phyloP scores from a whole-genome alignment of 2,329 filamentous ascomycete genomes.

The Didymella exigua region DNA sequence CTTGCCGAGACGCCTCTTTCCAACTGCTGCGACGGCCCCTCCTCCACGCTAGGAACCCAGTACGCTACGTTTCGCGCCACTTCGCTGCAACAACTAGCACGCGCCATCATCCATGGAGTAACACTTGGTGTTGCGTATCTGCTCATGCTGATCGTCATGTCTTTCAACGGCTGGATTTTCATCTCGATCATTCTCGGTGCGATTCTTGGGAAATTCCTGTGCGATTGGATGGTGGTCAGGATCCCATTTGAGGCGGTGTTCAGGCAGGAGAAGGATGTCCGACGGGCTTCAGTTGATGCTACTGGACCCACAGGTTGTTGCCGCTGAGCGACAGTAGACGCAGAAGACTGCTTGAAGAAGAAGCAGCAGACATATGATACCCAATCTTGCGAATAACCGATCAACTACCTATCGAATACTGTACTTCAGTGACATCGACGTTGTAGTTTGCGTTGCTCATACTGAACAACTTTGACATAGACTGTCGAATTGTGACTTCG shows the following conservation, averaged over 20 bases:
- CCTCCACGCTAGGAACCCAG: constrained; percentile 27
- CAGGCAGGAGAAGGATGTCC: constrained; percentile 33
- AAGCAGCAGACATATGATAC: constrained; percentile 5
- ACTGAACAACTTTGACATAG: neutral
- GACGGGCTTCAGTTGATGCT: constrained; percentile 27
- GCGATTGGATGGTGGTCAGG: constrained; percentile 63
- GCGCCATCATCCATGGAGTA: constrained; percentile 70
- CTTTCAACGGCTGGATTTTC: constrained; percentile 74
- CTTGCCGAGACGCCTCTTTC: constrained; percentile 24
- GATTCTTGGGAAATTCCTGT: constrained; percentile 73
- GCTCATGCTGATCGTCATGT: constrained; percentile 74
- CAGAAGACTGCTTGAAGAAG: neutral
- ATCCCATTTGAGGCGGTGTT: constrained; percentile 29
- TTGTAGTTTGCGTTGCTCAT: neutral
- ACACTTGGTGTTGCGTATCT: constrained; percentile 80
- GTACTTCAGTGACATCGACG: neutral
- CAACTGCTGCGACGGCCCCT: constrained; percentile 35
- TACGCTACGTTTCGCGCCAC: constrained; percentile 58
- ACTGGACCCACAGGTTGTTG: constrained; percentile 41
- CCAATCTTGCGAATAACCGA: neutral
- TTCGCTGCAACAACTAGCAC: constrained; percentile 67
- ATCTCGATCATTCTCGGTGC: constrained; percentile 81
- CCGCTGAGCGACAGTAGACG: constrained; percentile 14
- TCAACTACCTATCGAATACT: neutral
- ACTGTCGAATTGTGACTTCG: neutral